Percentiles rank a stretch among this genome's conserved stretches.
Evolutionary conservation across 75 land plant genomes (phyloP).

Genomic region (Gnetum montanum): DNA sequence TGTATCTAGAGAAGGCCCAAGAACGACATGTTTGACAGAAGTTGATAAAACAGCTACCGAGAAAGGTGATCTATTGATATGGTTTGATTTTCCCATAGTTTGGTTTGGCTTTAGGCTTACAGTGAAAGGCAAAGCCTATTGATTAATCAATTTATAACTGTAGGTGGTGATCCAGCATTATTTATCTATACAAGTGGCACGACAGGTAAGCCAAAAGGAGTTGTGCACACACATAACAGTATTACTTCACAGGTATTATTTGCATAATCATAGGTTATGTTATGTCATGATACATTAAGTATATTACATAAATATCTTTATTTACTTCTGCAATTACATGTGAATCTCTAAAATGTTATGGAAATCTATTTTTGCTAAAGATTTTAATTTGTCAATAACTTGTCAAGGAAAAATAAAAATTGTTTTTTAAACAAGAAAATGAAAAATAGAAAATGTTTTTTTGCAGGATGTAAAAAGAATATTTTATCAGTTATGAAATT

Average conservation of each 20-base stretch:
- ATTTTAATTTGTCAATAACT: too few relatives aligned
- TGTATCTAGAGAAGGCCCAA: constrained; percentile 3
- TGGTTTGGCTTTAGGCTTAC: background rate
- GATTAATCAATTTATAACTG: constrained; percentile 3
- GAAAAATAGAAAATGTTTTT: too few relatives aligned
- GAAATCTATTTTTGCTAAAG: too few relatives aligned
- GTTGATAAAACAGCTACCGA: constrained; percentile 16
- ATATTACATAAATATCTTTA: too few relatives aligned
- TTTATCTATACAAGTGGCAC: constrained; percentile 98
- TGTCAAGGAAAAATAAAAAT: too few relatives aligned
- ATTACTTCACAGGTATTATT: constrained; percentile 69
- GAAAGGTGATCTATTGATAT: constrained; percentile 26
- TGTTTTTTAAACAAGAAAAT: too few relatives aligned
- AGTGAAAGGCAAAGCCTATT: background rate
- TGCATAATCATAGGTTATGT: background rate
- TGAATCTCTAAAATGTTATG: too few relatives aligned
- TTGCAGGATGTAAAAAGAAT: too few relatives aligned
- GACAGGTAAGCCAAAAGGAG: constrained; percentile 99
- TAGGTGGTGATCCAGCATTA: constrained; percentile 71
- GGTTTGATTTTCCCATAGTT: background rate
- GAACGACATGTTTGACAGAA: constrained; percentile 12
- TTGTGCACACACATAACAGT: constrained; percentile 88
- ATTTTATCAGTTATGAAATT: too few relatives aligned
- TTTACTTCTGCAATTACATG: too few relatives aligned
- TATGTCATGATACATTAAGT: background rate